A percentile compares a stretch with the other conserved stretches of the same genome.
These are phyloP conservation scores for Venturia nashicola DNA, from an alignment of 2,329 filamentous ascomycete species.

Conservation along the genomic window DNA sequence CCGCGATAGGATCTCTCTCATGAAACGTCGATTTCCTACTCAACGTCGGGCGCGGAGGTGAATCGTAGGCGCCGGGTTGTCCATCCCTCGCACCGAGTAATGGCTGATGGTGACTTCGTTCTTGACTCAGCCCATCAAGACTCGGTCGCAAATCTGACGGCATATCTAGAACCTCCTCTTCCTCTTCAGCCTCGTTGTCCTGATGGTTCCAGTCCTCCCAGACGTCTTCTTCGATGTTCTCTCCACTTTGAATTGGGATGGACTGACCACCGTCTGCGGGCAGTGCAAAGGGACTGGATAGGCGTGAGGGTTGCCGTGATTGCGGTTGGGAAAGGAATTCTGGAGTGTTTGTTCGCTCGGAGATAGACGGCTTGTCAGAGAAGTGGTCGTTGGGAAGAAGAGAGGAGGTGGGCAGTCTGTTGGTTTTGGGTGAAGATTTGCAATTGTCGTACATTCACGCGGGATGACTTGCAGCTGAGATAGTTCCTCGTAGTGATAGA, in stretches of 20 bases:
- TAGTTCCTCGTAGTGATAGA: not conserved
- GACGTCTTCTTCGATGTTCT: not conserved
- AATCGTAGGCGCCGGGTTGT: conserved; percentile 26
- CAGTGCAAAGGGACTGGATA: not conserved
- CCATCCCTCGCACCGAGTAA: conserved; percentile 35
- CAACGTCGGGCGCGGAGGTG: conserved; percentile 23
- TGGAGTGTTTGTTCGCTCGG: not conserved
- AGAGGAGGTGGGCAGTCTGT: not conserved
- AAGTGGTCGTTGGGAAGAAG: not conserved
- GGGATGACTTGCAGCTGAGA: not conserved
- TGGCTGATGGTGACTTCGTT: conserved; percentile 35
- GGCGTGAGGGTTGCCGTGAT: conserved; percentile 1
- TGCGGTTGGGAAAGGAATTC: conserved; percentile 4
- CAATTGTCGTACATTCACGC: not conserved
- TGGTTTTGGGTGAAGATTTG: not conserved
- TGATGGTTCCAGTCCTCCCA: not conserved
- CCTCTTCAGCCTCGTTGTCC: conserved; percentile 2
- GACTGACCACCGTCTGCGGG: not conserved
- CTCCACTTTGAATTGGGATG: not conserved
- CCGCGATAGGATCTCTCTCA: conserved; percentile 60
- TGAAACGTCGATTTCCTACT: conserved; percentile 56
- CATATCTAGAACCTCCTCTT: conserved; percentile 21
- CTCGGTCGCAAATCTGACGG: conserved; percentile 34
- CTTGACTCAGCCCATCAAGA: conserved; percentile 23
- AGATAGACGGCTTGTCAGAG: not conserved